phyloP scores from a whole-genome alignment of 345 rosid species.

The Gossypioides kirkii region DNA sequence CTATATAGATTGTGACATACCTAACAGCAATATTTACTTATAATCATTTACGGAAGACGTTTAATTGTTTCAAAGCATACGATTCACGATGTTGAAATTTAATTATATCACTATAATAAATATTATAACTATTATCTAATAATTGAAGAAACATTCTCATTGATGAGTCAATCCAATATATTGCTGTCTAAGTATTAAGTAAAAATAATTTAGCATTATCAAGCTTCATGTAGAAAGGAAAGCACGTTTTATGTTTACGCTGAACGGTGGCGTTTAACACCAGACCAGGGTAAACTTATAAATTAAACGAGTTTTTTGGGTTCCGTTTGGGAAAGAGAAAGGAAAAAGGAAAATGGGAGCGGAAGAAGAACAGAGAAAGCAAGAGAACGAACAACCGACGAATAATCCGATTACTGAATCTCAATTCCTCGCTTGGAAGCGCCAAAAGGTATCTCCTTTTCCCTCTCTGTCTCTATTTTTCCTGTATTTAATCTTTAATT shows the following conservation, averaged over 20 bases:
- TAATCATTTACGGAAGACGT: too few species aligned
- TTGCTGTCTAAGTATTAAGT: too few species aligned
- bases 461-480: not conserved
- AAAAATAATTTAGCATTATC: too few species aligned
- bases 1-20: too few species aligned
- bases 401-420: constrained; percentile 31
- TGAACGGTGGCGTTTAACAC: not conserved
- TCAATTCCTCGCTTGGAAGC: constrained; percentile 68
- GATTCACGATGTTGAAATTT: too few species aligned
- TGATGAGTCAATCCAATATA: too few species aligned
- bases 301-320: not conserved
- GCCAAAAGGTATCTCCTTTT: constrained; percentile 15
- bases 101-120: too few species aligned
- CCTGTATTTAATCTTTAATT: not conserved
- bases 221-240: too few species aligned
- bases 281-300: not conserved
- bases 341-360: constrained; percentile 43
- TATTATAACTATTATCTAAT: too few species aligned
- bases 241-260: not conserved
- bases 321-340: constrained; percentile 7
- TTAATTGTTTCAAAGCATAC: too few species aligned
- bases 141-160: too few species aligned
- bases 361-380: constrained; percentile 27
- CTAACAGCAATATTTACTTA: too few species aligned
- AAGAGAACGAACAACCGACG: constrained; percentile 18